phyloP scores from a whole-genome alignment of 371 early-diverging fungal genomes.

The Haplosporangium sp. region DNA sequence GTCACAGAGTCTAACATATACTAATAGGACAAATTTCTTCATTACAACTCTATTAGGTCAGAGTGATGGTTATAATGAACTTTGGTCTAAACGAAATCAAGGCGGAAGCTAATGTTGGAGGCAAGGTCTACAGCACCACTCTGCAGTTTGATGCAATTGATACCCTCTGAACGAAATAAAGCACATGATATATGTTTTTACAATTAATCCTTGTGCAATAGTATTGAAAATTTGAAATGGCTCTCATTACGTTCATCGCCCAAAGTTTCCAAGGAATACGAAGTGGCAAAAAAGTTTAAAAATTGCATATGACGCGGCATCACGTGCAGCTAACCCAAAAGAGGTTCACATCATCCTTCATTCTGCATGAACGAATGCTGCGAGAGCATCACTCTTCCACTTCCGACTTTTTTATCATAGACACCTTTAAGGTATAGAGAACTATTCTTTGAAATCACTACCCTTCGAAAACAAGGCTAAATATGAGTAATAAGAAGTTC shows the following conservation, averaged over 20 bases:
- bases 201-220: too few species aligned
- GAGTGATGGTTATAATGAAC: slow-evolving; percentile 47
- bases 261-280: too few species aligned
- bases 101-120: slow-evolving; percentile 40
- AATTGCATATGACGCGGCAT: background rate
- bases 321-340: background rate
- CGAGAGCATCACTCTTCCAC: background rate
- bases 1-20: slow-evolving; percentile 55
- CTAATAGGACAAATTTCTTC: slow-evolving; percentile 45
- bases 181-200: background rate
- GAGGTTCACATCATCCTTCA: background rate
- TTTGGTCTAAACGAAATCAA: slow-evolving; percentile 49
- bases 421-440: background rate
- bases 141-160: slow-evolving; percentile 49
- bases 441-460: too few species aligned
- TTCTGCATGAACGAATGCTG: background rate
- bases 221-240: too few species aligned
- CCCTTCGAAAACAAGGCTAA: too few species aligned
- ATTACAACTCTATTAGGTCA: slow-evolving; percentile 12
- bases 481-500: too few species aligned
- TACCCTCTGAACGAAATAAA: slow-evolving; percentile 15
- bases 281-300: too few species aligned
- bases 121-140: slow-evolving; percentile 40
- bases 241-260: too few species aligned
- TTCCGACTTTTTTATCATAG: background rate